Conservation (phyloP, 176 grass and related monocot genomes). For the Musa beccarii region DNA sequence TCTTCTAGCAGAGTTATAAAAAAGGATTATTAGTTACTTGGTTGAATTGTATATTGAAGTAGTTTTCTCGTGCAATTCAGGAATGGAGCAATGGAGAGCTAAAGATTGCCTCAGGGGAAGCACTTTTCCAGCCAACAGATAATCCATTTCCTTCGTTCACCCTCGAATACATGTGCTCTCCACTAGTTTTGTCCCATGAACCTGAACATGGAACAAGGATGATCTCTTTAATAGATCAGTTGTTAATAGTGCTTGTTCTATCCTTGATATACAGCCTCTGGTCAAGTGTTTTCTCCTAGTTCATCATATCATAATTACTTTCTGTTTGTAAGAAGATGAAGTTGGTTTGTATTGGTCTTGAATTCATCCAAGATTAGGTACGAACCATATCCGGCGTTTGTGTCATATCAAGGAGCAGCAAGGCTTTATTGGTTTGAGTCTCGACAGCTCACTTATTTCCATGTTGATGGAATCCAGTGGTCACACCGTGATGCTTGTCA, state of each 20-base stretch:
- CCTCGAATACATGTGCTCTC: slow-evolving; percentile 61
- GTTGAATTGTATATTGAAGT: not conserved
- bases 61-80: slow-evolving; percentile 10
- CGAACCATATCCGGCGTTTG: not conserved
- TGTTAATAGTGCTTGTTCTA: slow-evolving; percentile 40
- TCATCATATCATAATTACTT: slow-evolving; percentile 10
- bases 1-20: not conserved
- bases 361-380: not conserved
- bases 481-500: not conserved
- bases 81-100: slow-evolving; percentile 66
- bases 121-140: slow-evolving; percentile 50
- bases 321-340: not conserved
- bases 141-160: slow-evolving; percentile 46
- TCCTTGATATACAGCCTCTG: slow-evolving; percentile 41
- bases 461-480: not conserved
- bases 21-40: slow-evolving; percentile 11
- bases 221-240: slow-evolving; percentile 58
- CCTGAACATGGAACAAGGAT: slow-evolving; percentile 26
- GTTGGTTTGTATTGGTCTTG: not conserved
- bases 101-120: slow-evolving; percentile 51
- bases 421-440: not conserved
- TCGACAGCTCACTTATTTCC: not conserved
- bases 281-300: slow-evolving; percentile 11
- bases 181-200: slow-evolving; percentile 22
- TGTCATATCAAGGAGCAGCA: not conserved